Conservation (phyloP, 2,329 filamentous ascomycete species). For the Fonsecaea pedrosoi region DNA sequence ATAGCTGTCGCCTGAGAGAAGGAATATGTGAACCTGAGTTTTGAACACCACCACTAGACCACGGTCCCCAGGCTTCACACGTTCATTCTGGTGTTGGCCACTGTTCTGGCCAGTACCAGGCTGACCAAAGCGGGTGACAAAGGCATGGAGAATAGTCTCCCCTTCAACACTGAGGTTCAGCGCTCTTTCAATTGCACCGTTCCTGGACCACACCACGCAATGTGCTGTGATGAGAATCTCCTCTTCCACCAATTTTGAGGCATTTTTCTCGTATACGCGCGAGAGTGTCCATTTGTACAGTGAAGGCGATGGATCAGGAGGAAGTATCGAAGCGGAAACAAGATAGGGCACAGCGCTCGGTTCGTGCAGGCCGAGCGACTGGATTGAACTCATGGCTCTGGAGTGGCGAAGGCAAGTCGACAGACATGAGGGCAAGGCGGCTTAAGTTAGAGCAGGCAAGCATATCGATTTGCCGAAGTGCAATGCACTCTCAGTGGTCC, state of each 20-base stretch:
- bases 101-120: slow-evolving; percentile 40
- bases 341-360: slow-evolving; percentile 84
- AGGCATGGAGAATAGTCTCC: slow-evolving; percentile 81
- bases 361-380: slow-evolving; percentile 88
- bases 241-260: slow-evolving; percentile 65
- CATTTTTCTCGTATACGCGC: slow-evolving; percentile 52
- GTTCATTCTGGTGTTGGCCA: neutral
- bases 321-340: slow-evolving; percentile 78
- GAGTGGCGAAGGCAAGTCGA: slow-evolving; percentile 12
- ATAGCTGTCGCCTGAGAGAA: slow-evolving; percentile 84
- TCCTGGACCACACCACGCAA: slow-evolving; percentile 87
- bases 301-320: slow-evolving; percentile 67
- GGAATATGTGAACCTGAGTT: slow-evolving; percentile 92
- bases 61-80: slow-evolving; percentile 19
- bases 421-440: slow-evolving; percentile 27
- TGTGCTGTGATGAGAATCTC: slow-evolving; percentile 78
- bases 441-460: neutral
- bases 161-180: slow-evolving; percentile 88
- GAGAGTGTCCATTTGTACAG: slow-evolving; percentile 71
- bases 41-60: slow-evolving; percentile 87
- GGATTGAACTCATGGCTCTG: slow-evolving; percentile 79
- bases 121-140: slow-evolving; percentile 80
- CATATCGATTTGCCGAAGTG: slow-evolving; percentile 21
- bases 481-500: slow-evolving; percentile 11
- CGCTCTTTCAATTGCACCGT: slow-evolving; percentile 80